phyloP scores from a whole-genome alignment of 176 grass and related monocot species.

The Eragrostis curvula region DNA sequence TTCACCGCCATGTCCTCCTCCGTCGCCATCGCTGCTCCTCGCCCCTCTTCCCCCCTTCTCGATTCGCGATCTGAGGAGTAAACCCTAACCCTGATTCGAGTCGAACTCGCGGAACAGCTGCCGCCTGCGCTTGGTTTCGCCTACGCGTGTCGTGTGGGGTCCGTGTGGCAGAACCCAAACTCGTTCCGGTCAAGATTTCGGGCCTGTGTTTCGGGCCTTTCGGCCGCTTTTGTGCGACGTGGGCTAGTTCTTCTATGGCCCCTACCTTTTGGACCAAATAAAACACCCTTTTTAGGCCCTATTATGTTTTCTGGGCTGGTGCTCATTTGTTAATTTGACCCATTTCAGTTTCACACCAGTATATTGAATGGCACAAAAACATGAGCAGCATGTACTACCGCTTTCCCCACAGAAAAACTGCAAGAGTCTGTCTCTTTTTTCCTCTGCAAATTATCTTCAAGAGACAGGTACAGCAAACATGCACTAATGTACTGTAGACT shows the following conservation, averaged over 20 bases:
- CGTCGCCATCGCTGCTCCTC: background rate
- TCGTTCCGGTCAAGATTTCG: background rate
- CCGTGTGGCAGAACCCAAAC: background rate
- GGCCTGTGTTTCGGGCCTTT: too few species aligned
- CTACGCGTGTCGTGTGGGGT: too few species aligned
- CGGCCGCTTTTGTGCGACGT: too few species aligned
- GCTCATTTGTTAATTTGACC: background rate
- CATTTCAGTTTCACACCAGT: background rate
- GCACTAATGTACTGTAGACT: too few species aligned
- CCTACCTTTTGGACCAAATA: background rate
- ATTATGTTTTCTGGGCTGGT: background rate
- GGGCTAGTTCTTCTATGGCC: too few species aligned
- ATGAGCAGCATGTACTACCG: too few species aligned
- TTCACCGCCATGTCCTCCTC: constrained; percentile 63
- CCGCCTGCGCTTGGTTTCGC: background rate
- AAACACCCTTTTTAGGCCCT: too few species aligned
- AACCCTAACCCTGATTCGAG: constrained; percentile 42
- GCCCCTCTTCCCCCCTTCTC: constrained; percentile 1
- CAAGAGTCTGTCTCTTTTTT: too few species aligned
- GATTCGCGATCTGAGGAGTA: background rate
- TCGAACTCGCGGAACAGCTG: background rate
- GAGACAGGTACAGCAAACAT: background rate
- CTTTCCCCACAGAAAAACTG: too few species aligned
- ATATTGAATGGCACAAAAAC: background rate
- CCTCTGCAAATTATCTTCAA: background rate